Base-by-base conservation (phyloP, 306 rosid species). In the Luffa aegyptiaca region DNA sequence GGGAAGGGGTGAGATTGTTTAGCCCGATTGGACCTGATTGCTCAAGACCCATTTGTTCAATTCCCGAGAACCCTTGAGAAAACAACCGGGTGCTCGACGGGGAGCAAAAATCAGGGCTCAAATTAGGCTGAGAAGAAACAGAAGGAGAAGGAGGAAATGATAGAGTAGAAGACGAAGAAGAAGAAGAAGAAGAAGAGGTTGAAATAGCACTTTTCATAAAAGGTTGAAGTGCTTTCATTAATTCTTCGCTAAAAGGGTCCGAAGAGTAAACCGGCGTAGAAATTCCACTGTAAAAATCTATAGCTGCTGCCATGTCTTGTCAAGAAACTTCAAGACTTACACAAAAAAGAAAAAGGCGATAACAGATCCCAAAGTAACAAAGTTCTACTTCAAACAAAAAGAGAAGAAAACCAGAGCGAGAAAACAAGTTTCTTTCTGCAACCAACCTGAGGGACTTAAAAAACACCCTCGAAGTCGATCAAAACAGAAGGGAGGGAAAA, bases 151-250 rank as follows among this genome's bases (percentile, higher is more conserved):
- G 44, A 44, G 62, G 56, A 49, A 45, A 64, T 64, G 78, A 48
- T 9, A 51, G 57, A 2, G 42, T 26, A 52, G 20, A 52, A 35
- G 83, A 58, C 68, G 84, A 41, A 17, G 57, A 71, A n/a, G 84
- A 69, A 39, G 78, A 75, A 44, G 82, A 68, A 12, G 79, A 62
- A 7, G 78, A 77, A 49, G 80, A 64, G 13, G 81, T 11, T 10
- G 89, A 79, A 4, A 90, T 84, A 80, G 84, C 89, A 85, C 85
- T 87, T 68, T 89, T 90, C 84, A 91, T 83, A 82, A 81, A 91
- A 88, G 97, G 97, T 75, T 84, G 75, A 57, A 91, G 96, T 81
- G 96, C 93, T 82, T 78, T 92, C 90, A 90, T 88, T 37, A 92
- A 84, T 80, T 91, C 97, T 81, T 90, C 98, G 42, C 78, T 86